phyloP scores from a whole-genome alignment of 2,329 filamentous ascomycete genomes.

The Fusarium tuaranense region DNA sequence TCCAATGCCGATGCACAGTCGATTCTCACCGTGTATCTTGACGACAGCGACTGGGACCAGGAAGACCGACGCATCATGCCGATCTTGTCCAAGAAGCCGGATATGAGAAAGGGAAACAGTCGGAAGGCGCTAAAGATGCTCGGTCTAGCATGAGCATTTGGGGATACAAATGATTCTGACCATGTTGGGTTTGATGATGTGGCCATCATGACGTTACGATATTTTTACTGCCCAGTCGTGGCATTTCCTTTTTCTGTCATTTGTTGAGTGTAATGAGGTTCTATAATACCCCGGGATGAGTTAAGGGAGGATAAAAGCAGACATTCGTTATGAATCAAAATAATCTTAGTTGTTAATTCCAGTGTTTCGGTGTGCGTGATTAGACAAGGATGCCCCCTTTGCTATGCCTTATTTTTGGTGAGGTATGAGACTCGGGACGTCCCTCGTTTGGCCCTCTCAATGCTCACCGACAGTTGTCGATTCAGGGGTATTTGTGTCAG shows the following conservation, averaged over 20 bases:
- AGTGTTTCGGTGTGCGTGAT: neutral
- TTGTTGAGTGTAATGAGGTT: slow-evolving; percentile 7
- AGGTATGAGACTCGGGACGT: neutral
- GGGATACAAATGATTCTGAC: neutral
- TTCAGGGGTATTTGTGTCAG: neutral
- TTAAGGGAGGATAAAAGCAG: slow-evolving; percentile 12
- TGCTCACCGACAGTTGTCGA: neutral
- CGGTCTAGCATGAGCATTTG: slow-evolving; percentile 52
- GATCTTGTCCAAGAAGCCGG: slow-evolving; percentile 54
- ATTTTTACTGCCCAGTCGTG: slow-evolving; percentile 8
- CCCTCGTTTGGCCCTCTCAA: neutral
- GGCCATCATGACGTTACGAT: slow-evolving; percentile 40
- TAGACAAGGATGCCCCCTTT: neutral
- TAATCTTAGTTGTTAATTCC: slow-evolving; percentile 23
- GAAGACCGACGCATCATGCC: slow-evolving; percentile 67
- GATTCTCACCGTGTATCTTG: slow-evolving; percentile 51
- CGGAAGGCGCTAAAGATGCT: slow-evolving; percentile 67
- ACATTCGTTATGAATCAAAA: slow-evolving; percentile 9
- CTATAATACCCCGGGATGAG: slow-evolving; percentile 10
- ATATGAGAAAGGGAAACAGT: slow-evolving; percentile 55
- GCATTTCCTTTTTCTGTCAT: slow-evolving; percentile 29
- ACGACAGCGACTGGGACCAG: slow-evolving; percentile 57
- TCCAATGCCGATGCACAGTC: slow-evolving; percentile 45
- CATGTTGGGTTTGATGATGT: neutral
- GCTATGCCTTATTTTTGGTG: neutral